These are phyloP conservation scores for Nicotiana noctiflora DNA, from an alignment of 257 asterid genomes.

Conservation along the genomic window DNA sequence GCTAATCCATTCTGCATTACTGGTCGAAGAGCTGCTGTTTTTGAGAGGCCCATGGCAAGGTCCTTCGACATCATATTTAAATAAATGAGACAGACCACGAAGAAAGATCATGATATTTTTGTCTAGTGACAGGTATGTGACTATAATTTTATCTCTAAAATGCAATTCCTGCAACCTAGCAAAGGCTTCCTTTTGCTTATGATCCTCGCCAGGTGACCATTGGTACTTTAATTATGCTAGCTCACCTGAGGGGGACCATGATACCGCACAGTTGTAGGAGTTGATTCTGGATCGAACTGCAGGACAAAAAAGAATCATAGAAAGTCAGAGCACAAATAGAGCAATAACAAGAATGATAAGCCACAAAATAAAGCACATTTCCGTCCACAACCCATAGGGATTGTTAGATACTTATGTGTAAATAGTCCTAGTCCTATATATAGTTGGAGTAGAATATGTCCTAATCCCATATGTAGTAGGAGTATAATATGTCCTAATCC, in stretches of 20 bases:
- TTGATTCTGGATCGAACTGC: conserved; percentile 91
- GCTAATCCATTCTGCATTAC: conserved; percentile 46
- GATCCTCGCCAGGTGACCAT: conserved; percentile 98
- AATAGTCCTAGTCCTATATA: too few species aligned
- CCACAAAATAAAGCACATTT: background rate
- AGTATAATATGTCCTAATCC: too few species aligned
- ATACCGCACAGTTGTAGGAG: conserved; percentile 67
- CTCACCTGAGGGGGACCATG: conserved; percentile 96
- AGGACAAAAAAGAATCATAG: conserved; percentile 16
- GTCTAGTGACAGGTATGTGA: background rate
- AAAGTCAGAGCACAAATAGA: background rate
- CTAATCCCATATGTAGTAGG: too few species aligned
- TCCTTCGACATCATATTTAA: conserved; percentile 45
- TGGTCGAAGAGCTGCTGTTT: conserved; percentile 54
- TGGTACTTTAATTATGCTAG: conserved; percentile 91
- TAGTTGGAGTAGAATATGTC: too few species aligned
- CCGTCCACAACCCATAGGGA: background rate
- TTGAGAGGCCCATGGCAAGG: conserved; percentile 77
- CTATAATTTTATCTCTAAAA: background rate
- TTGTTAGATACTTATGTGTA: too few species aligned
- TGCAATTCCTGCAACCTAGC: conserved; percentile 70
- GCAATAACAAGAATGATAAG: background rate
- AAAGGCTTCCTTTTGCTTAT: conserved; percentile 81
- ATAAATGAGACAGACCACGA: conserved; percentile 7
- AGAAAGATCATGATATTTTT: background rate